Evolutionary conservation across 495 filamentous ascomycete genomes (phyloP).

Genomic region (Aspergillus panamensis): DNA sequence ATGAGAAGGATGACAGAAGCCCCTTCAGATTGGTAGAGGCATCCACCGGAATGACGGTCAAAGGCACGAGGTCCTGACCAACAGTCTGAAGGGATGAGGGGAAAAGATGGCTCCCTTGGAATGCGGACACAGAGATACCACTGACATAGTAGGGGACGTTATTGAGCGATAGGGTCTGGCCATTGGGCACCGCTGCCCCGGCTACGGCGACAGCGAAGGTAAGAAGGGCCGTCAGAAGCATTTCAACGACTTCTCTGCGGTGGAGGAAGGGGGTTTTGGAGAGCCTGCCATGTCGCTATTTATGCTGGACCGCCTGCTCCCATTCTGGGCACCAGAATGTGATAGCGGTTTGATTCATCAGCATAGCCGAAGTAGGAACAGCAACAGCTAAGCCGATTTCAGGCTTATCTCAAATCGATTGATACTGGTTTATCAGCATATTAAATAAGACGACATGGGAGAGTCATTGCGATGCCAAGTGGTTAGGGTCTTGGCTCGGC

Average conservation of each 20-base stretch:
- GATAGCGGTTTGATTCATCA: background rate
- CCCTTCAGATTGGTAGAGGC: conserved; percentile 22
- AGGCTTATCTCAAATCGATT: background rate
- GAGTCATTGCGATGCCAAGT: background rate
- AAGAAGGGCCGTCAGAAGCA: conserved; percentile 6
- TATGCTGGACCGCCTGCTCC: background rate
- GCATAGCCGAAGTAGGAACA: background rate
- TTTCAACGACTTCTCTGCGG: background rate
- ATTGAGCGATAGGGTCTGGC: conserved; percentile 39
- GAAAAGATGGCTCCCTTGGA: conserved; percentile 18
- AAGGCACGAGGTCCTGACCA: conserved; percentile 30
- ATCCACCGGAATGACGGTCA: conserved; percentile 37
- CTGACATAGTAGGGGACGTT: conserved; percentile 42
- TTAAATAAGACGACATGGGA: background rate
- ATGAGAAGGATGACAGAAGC: conserved; percentile 27
- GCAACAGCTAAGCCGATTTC: background rate
- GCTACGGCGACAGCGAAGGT: conserved; percentile 4
- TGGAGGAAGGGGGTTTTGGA: background rate
- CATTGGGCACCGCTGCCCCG: conserved; percentile 24
- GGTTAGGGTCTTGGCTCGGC: background rate
- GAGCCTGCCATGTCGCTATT: background rate
- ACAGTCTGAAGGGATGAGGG: conserved; percentile 23
- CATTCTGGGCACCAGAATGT: background rate
- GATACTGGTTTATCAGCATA: background rate
- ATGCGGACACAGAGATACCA: conserved; percentile 18